These are phyloP conservation scores for Euphorbia pulcherrima DNA, from an alignment of 345 rosid species.

Conservation along the genomic window DNA sequence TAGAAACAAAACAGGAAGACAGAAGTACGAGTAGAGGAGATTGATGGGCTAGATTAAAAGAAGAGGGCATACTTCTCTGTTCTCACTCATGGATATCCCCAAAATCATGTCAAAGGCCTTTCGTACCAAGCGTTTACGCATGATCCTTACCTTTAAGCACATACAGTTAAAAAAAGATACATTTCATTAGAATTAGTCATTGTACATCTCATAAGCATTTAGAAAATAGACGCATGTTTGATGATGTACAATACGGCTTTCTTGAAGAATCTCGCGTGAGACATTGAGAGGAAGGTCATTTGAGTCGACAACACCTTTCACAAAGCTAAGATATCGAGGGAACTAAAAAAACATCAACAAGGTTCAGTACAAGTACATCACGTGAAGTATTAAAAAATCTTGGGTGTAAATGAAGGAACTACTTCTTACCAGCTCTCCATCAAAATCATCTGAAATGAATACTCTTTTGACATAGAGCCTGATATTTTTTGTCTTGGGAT, in stretches of 20 bases:
- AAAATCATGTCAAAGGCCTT: constrained; percentile 96
- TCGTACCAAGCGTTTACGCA: constrained; percentile 96
- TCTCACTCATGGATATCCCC: constrained; percentile 76
- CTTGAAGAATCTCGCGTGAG: constrained; percentile 96
- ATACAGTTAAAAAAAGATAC: too few species aligned
- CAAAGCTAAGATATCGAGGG: constrained; percentile 94
- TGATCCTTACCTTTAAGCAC: too few species aligned
- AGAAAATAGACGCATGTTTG: too few species aligned
- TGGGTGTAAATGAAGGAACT: neutral
- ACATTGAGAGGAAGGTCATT: constrained; percentile 96
- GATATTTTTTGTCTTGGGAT: constrained; percentile 89
- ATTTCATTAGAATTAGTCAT: too few species aligned
- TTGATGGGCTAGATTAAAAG: too few species aligned
- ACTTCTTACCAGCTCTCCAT: constrained; percentile 86
- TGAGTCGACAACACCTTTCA: constrained; percentile 94
- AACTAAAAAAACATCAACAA: constrained; percentile 69
- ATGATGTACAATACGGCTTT: constrained; percentile 55
- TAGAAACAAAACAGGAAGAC: constrained; percentile 18
- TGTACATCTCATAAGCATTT: too few species aligned
- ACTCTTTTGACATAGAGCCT: constrained; percentile 91
- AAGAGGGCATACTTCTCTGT: constrained; percentile 61
- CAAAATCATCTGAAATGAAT: constrained; percentile 98
- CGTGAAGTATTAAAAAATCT: constrained; percentile 2
- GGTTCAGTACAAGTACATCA: too few species aligned
- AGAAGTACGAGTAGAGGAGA: too few species aligned